Evolutionary conservation across 2,329 filamentous ascomycete species (phyloP).

Genomic region (Cladosporium sp.): DNA sequence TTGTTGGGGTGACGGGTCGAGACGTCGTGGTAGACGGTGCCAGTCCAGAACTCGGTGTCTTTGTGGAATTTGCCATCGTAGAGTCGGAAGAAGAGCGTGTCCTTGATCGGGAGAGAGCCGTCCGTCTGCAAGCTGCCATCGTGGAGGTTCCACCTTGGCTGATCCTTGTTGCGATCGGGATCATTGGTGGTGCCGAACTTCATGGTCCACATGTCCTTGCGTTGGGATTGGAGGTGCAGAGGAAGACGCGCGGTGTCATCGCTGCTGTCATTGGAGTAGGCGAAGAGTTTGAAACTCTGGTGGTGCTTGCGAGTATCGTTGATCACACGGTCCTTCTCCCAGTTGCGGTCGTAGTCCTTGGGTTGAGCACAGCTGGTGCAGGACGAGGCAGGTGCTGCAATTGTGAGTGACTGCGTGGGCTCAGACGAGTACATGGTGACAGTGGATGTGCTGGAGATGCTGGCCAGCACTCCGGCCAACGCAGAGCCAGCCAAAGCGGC

Average conservation of each 20-base stretch:
- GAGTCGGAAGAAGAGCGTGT: conserved; percentile 7
- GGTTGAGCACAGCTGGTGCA: neutral
- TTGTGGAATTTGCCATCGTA: neutral
- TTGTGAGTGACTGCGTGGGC: neutral
- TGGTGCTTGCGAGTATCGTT: conserved; percentile 24
- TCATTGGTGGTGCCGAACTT: neutral
- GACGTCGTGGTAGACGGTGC: neutral
- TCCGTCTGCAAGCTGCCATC: neutral
- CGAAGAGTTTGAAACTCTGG: conserved; percentile 15
- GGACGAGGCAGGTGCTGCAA: neutral
- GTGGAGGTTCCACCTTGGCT: conserved; percentile 4
- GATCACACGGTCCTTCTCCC: conserved; percentile 17
- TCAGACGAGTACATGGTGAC: neutral
- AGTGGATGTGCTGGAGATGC: neutral
- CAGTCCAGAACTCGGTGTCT: neutral
- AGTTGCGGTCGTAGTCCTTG: conserved; percentile 3
- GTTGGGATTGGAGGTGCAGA: neutral
- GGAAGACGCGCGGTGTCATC: neutral
- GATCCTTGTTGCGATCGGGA: neutral
- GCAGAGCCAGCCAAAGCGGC: neutral
- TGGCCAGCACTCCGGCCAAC: neutral
- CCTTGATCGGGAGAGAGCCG: neutral
- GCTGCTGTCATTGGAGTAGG: neutral
- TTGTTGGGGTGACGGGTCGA: conserved; percentile 3
- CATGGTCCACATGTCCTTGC: conserved; percentile 7